Conservation (phyloP, 2,329 filamentous ascomycete genomes). For the Atkinsonella hypoxylon region DNA sequence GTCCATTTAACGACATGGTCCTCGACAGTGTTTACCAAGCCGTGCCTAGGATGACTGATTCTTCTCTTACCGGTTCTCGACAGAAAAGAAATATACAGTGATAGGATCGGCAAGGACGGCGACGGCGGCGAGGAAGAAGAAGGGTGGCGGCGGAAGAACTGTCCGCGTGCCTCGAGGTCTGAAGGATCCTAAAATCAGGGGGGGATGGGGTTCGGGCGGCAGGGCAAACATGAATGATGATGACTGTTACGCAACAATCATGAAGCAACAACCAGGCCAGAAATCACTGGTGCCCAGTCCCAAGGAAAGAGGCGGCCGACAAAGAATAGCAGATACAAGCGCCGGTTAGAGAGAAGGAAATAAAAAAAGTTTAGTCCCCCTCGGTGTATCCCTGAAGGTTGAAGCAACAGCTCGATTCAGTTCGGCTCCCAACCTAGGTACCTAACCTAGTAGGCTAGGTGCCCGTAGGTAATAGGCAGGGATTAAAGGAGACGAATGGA, state of each 20-base stretch:
- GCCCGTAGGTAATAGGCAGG: too few species aligned
- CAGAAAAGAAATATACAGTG: not conserved
- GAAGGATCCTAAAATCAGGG: not conserved
- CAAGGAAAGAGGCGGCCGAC: not conserved
- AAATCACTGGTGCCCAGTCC: not conserved
- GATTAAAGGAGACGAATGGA: not conserved
- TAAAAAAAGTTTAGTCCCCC: too few species aligned
- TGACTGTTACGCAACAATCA: not conserved
- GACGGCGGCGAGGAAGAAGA: not conserved
- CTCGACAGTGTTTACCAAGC: slow-evolving; percentile 5
- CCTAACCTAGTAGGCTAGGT: too few species aligned
- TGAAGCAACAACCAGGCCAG: not conserved
- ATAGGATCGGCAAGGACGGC: not conserved
- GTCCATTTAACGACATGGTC: slow-evolving; percentile 87
- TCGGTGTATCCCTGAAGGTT: not conserved
- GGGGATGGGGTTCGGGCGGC: not conserved
- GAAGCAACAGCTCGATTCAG: not conserved
- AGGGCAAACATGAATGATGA: not conserved
- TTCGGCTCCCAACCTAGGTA: not conserved
- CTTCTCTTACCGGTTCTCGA: not conserved
- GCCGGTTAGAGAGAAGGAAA: too few species aligned
- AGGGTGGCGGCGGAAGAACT: not conserved
- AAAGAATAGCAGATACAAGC: not conserved
- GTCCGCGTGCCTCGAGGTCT: not conserved
- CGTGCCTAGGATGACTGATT: not conserved